These are phyloP conservation scores for Buxus sempervirens DNA, from an alignment of 164 flowering plant species.

Conservation along the genomic window DNA sequence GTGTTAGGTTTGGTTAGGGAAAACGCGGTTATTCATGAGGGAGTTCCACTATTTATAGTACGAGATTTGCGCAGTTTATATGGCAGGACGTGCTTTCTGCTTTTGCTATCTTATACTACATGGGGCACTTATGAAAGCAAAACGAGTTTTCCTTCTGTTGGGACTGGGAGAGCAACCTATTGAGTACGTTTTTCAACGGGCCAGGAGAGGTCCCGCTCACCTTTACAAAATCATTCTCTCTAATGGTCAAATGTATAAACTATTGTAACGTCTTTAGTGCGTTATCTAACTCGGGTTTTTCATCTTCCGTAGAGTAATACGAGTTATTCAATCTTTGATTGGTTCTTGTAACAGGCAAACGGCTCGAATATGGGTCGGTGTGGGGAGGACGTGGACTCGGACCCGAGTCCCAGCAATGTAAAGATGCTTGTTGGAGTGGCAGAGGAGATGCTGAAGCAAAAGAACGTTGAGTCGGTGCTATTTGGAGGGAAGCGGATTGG, in stretches of 20 bases:
- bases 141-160: not conserved
- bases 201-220: not conserved
- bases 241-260: not conserved
- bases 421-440: conserved; percentile 59
- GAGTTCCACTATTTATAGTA: not conserved
- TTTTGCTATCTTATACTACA: no score
- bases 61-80: conserved; percentile 3
- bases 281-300: no score
- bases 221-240: not conserved
- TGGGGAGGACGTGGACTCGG: conserved; percentile 58
- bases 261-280: no score
- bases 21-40: not conserved
- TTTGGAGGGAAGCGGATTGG: conserved; percentile 79
- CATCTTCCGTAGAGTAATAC: no score
- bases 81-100: not conserved
- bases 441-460: conserved; percentile 87
- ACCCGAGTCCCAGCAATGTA: conserved; percentile 61
- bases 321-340: not conserved
- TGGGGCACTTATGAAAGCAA: no score
- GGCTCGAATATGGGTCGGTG: conserved; percentile 54
- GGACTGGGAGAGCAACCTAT: not conserved
- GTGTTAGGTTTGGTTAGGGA: no score
- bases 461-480: conserved; percentile 85
- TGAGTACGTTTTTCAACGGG: not conserved
- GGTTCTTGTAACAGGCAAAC: conserved; percentile 52